Conservation (phyloP, 2,329 filamentous ascomycete species). For the Dactylellina drechsleri region DNA sequence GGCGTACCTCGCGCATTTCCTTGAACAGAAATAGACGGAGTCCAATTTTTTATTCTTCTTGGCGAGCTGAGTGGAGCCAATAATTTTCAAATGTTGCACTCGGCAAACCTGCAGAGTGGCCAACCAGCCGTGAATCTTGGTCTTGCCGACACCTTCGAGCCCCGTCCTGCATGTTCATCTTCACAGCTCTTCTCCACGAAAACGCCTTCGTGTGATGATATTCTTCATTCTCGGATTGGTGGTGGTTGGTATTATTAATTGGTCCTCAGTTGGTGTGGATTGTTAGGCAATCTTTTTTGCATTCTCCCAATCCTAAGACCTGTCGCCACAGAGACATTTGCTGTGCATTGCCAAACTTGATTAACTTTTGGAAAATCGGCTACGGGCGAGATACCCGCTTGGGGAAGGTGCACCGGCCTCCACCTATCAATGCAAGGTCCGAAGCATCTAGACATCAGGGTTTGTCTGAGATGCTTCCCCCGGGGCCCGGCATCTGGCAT, state of each 20-base stretch:
- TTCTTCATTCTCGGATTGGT: background rate
- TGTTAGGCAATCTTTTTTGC: slow-evolving; percentile 20
- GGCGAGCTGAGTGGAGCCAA: background rate
- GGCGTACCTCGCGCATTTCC: too few relatives aligned
- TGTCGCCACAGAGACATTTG: slow-evolving; percentile 14
- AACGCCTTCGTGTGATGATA: slow-evolving; percentile 26
- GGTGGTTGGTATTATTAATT: slow-evolving; percentile 43
- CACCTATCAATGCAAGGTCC: background rate
- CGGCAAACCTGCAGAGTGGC: slow-evolving; percentile 14
- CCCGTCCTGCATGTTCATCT: slow-evolving; percentile 27
- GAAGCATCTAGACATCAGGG: background rate
- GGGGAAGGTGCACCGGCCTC: slow-evolving; percentile 32
- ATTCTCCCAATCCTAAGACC: background rate
- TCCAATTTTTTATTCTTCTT: background rate
- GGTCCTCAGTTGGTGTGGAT: slow-evolving; percentile 2
- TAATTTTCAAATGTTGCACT: slow-evolving; percentile 1
- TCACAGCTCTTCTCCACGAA: background rate
- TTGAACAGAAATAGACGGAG: background rate
- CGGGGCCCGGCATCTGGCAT: background rate
- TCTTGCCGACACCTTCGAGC: slow-evolving; percentile 24
- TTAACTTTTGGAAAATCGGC: slow-evolving; percentile 1
- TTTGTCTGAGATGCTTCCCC: slow-evolving; percentile 5
- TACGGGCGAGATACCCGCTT: slow-evolving; percentile 42
- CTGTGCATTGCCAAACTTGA: slow-evolving; percentile 6
- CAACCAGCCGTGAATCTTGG: slow-evolving; percentile 17